Base-by-base conservation (phyloP, 2,329 filamentous ascomycete genomes). In the Cladosporium sp. region DNA sequence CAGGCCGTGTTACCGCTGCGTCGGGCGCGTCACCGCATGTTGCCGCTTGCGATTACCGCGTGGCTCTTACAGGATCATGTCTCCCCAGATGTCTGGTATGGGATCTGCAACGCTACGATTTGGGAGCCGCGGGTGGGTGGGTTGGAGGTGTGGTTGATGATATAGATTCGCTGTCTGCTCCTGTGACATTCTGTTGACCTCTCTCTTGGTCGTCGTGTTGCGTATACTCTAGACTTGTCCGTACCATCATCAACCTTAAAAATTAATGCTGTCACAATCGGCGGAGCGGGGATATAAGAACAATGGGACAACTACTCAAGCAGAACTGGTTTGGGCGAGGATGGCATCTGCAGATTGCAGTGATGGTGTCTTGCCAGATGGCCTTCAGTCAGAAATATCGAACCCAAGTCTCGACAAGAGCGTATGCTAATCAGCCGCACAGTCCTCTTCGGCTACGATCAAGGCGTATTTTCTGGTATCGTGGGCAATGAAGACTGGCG, bases 401-500 rank as follows among this genome's bases (percentile, higher is more conserved):
- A 9, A 10, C 28, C 8, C 28, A 4, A 9, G 28, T 4, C 8
- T 4, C 28, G 8, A 1, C 40, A 13, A 4, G 8, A 25, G 1
- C 24, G 7, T 9, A 7, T n/a, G 8, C 24, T 45, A 5, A 45
- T 4, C 4, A 17, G 15, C 15, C 12, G 17, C 17, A 7, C 12
- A 54, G 51, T 72, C n/a, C 59, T 71, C 1, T 71, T 71, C 45
- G 68, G 68, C 25, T 68, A 65, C 54, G 65, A 67, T 37, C 66
- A 70, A 60, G 66, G 63, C 20, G 67, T 67, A 22, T 68, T 67
- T 35, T 70, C 69, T 28, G 74, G 74, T 15, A 75, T 76, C 48
- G 71, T 77, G 1, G 70, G 68, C n/a, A 76, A 76, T 55, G 61
- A 65, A 35, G 65, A 75, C 57, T 77, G 73, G 61, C 61, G 70